These are phyloP conservation scores for Metschnikowia arizonensis DNA, from an alignment of 805 yeast species.

Conservation along the genomic window DNA sequence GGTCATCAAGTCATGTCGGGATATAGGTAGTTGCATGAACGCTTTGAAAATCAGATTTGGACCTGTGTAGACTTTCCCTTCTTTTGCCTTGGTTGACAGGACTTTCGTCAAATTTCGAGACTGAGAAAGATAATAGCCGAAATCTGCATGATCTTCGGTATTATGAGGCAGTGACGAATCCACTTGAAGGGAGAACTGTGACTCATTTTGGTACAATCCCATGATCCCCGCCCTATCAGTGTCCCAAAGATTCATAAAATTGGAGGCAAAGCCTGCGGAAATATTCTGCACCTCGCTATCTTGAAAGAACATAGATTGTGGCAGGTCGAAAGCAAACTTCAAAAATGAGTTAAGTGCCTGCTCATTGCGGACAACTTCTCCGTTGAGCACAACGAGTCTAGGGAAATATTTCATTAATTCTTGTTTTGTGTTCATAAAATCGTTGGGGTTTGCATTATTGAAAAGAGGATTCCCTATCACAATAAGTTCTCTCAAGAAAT, in stretches of 20 bases:
- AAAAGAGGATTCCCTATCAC: slow-evolving; percentile 72
- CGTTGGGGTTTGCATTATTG: slow-evolving; percentile 27
- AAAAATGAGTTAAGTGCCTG: slow-evolving; percentile 48
- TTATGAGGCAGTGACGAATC: slow-evolving; percentile 65
- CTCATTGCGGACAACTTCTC: slow-evolving; percentile 73
- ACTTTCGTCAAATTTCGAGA: slow-evolving; percentile 76
- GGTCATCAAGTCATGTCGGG: slow-evolving; percentile 65
- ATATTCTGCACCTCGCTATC: slow-evolving; percentile 63
- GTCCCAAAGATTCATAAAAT: slow-evolving; percentile 81
- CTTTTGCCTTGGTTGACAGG: slow-evolving; percentile 50
- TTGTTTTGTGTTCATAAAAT: slow-evolving; percentile 42
- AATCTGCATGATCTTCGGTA: slow-evolving; percentile 30
- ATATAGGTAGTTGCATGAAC: slow-evolving; percentile 69
- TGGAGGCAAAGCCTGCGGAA: slow-evolving; percentile 73
- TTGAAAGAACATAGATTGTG: slow-evolving; percentile 76
- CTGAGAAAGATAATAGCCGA: slow-evolving; percentile 64
- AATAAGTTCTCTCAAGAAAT: slow-evolving; percentile 69
- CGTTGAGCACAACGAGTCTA: slow-evolving; percentile 72
- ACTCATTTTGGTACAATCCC: slow-evolving; percentile 72
- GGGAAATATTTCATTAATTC: slow-evolving; percentile 77
- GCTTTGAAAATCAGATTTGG: slow-evolving; percentile 56
- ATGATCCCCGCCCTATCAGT: slow-evolving; percentile 63
- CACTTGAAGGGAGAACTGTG: slow-evolving; percentile 78
- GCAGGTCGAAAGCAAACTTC: slow-evolving; percentile 50
- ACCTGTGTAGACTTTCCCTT: slow-evolving; percentile 62